Conservation (phyloP, 2,329 filamentous ascomycete genomes). For the Ophiocordyceps polyrhachis-furcata region DNA sequence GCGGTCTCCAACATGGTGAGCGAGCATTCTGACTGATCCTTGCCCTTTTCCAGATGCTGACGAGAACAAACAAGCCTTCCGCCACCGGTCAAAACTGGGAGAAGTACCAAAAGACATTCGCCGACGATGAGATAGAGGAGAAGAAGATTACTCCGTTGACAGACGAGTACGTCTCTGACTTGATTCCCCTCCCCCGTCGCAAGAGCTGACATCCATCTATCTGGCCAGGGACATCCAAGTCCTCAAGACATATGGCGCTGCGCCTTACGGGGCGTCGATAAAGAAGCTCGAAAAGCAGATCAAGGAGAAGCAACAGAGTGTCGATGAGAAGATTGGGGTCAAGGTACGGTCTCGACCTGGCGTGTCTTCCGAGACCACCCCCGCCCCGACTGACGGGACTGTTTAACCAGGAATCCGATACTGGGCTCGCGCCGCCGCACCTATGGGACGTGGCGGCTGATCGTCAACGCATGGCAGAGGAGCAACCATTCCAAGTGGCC, state of each 20-base stretch:
- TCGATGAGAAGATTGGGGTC: conserved; percentile 95
- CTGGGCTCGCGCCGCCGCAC: conserved; percentile 91
- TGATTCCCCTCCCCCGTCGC: neutral
- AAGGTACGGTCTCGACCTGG: conserved; percentile 31
- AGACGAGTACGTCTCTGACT: conserved; percentile 56
- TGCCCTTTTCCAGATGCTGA: conserved; percentile 7
- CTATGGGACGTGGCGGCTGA: conserved; percentile 98
- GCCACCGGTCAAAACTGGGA: conserved; percentile 92
- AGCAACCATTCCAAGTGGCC: conserved; percentile 93
- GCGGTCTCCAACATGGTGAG: conserved; percentile 24
- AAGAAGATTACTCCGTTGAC: conserved; percentile 98
- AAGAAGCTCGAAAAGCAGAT: conserved; percentile 99
- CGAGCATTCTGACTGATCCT: conserved; percentile 4
- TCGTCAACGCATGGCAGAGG: conserved; percentile 94
- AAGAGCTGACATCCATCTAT: conserved; percentile 10
- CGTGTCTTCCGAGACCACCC: neutral
- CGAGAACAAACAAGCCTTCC: conserved; percentile 49
- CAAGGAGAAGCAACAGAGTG: conserved; percentile 95
- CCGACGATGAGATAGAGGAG: conserved; percentile 91
- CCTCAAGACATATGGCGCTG: conserved; percentile 94
- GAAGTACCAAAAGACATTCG: conserved; percentile 96
- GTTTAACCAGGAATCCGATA: conserved; percentile 76
- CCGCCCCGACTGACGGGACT: conserved; percentile 6
- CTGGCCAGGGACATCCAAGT: conserved; percentile 81
- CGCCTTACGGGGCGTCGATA: conserved; percentile 79